phyloP scores from a whole-genome alignment of 2,329 filamentous ascomycete genomes.

The Dactylonectria macrodidyma region DNA sequence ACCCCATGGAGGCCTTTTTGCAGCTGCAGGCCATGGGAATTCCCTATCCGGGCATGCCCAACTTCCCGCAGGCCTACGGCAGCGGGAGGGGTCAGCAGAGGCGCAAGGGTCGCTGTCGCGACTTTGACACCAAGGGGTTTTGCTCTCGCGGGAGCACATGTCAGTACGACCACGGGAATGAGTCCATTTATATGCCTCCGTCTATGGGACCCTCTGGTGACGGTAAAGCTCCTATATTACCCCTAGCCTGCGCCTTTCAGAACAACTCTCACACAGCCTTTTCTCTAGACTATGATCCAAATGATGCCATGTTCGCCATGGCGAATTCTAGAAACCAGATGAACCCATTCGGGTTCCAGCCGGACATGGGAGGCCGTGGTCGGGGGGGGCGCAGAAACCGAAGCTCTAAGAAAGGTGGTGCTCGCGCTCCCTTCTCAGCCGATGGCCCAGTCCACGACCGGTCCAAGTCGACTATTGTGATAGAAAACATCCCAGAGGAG shows the following conservation, averaged over 20 bases:
- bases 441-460: constrained; percentile 75
- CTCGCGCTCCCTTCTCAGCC: constrained; percentile 73
- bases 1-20: constrained; percentile 74
- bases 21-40: constrained; percentile 73
- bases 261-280: constrained; percentile 31
- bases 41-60: constrained; percentile 57
- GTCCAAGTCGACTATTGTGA: constrained; percentile 77
- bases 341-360: constrained; percentile 40
- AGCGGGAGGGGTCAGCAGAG: constrained; percentile 49
- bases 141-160: constrained; percentile 79
- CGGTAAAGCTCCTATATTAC: constrained; percentile 37
- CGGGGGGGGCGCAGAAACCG: constrained; percentile 56
- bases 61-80: constrained; percentile 52
- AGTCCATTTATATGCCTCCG: constrained; percentile 59
- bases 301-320: constrained; percentile 47
- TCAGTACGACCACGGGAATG: constrained; percentile 77
- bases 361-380: constrained; percentile 48
- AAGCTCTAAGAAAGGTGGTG: constrained; percentile 51
- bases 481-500: constrained; percentile 84
- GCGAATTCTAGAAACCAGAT: constrained; percentile 33
- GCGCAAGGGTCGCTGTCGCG: constrained; percentile 70
- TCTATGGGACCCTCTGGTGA: constrained; percentile 36
- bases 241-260: neutral
- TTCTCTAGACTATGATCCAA: constrained; percentile 53
- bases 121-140: constrained; percentile 81